Evolutionary conservation across 2,329 filamentous ascomycete species (phyloP), one percentile per base, ranked within the genome.

Genomic region (Sarocladium kiliense): DNA sequence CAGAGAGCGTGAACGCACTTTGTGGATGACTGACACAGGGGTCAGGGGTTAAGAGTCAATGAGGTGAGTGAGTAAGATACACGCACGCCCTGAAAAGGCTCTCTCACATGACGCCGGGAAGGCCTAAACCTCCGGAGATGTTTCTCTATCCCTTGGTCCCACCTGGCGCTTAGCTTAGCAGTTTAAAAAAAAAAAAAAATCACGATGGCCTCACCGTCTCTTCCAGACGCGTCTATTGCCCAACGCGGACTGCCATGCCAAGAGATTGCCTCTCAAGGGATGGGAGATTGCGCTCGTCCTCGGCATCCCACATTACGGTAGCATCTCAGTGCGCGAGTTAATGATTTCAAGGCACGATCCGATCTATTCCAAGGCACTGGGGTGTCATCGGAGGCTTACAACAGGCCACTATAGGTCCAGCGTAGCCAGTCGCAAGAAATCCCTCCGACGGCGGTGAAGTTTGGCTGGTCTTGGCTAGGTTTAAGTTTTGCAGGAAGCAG

Each of bases 361-460:
- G 49, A 53, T 37, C 49, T 36, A 3, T 53, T 53, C 30, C 49
- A 53, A 53, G 49, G 49, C 49, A 37, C 32, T 23, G 23, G 44
- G 44, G 19, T 5, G 18, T 23, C 19, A 25, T 25, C 11, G 12
- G 9, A 23, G 14, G 36, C 36, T 39, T 39, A 44, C 41, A 44
- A 44, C 44, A 49, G 44, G 44, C 5, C 23, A 25, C 10, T 30
- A 30, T 30, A 18, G 41, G 30, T 12, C 30, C 36, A 6, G 36
- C n/a, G n/a, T n/a, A n/a, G n/a, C n/a, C n/a, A n/a, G n/a, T n/a
- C n/a, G n/a, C n/a, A n/a, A n/a, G 12, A n/a, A 39, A 39, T 19
- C 36, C 36, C 16, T n/a, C 36, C n/a, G 36, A 16, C n/a, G n/a
- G 6, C 36, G 41, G 18, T 26, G 19, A 47, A 25, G n/a, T 25